A percentile compares a stretch with the other conserved stretches of the same genome.
Conservation (phyloP, 2,329 filamentous ascomycete genomes). For the Colletotrichum melonis region DNA sequence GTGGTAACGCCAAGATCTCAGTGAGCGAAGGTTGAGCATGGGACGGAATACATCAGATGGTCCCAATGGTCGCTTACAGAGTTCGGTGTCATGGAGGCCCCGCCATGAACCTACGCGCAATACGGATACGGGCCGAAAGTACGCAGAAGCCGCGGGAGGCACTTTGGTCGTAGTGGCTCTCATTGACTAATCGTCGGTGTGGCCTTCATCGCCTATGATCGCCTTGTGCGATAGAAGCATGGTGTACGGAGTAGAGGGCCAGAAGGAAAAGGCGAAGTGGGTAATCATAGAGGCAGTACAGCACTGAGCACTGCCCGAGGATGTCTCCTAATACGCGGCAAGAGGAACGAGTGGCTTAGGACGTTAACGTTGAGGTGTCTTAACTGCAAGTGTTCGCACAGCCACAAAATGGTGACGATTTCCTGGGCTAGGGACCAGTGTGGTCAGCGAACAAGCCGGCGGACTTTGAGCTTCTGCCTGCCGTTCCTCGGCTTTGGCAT, state of each 20-base stretch:
- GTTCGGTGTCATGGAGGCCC: not conserved
- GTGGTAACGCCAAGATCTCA: slow-evolving; percentile 2
- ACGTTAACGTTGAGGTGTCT: not conserved
- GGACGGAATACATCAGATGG: slow-evolving; percentile 10
- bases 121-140: slow-evolving; percentile 9
- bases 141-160: not conserved
- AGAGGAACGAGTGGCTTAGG: slow-evolving; percentile 15
- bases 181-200: not conserved
- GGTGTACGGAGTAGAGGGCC: not conserved
- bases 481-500: not conserved
- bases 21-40: slow-evolving; percentile 9
- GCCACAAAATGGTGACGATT: slow-evolving; percentile 27
- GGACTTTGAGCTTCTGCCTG: not conserved
- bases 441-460: slow-evolving; percentile 4
- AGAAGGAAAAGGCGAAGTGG: slow-evolving; percentile 9
- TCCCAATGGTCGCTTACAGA: slow-evolving; percentile 4
- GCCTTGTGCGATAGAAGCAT: no score
- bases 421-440: not conserved
- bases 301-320: not conserved
- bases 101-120: slow-evolving; percentile 16
- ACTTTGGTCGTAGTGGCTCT: not conserved
- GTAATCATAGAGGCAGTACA: not conserved
- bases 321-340: not conserved
- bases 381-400: slow-evolving; percentile 10
- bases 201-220: not conserved